These are phyloP conservation scores for Fusarium newnesense DNA, from an alignment of 2,329 filamentous ascomycete species.

Conservation along the genomic window DNA sequence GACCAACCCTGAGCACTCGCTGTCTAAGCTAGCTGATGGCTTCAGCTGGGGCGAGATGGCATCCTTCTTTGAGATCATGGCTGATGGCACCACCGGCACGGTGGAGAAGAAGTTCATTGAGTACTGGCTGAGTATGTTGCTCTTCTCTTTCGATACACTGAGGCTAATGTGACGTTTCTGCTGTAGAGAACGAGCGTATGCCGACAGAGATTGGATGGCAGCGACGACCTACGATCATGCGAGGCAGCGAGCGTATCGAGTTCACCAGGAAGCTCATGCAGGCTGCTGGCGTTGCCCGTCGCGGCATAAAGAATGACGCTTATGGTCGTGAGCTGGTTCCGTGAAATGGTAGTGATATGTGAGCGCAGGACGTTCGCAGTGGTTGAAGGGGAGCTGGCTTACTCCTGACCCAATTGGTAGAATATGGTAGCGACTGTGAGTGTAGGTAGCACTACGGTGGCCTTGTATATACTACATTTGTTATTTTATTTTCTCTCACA, in stretches of 20 bases:
- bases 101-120: conserved; percentile 13
- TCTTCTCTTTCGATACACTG: rapidly evolving
- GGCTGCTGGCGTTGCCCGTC: not conserved
- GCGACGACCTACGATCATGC: not conserved
- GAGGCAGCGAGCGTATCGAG: not conserved
- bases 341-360: rapidly evolving
- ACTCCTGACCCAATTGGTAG: rapidly evolving
- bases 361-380: not conserved
- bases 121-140: conserved; percentile 12
- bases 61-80: conserved; percentile 19
- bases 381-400: not conserved
- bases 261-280: conserved; percentile 6
- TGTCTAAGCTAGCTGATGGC: not conserved
- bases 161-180: not conserved
- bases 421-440: no score
- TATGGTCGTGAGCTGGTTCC: not conserved
- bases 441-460: not conserved
- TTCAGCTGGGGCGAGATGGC: conserved; percentile 20
- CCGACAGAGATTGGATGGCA: conserved; percentile 14
- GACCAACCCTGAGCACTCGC: not conserved
- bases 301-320: not conserved
- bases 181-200: not conserved
- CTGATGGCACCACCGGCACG: conserved; percentile 10
- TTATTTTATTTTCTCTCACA: no score
- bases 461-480: no score